Evolutionary conservation across 2,329 filamentous ascomycete species (phyloP), one percentile per base, ranked within the genome.

Genomic region (Colletotrichum agaves): DNA sequence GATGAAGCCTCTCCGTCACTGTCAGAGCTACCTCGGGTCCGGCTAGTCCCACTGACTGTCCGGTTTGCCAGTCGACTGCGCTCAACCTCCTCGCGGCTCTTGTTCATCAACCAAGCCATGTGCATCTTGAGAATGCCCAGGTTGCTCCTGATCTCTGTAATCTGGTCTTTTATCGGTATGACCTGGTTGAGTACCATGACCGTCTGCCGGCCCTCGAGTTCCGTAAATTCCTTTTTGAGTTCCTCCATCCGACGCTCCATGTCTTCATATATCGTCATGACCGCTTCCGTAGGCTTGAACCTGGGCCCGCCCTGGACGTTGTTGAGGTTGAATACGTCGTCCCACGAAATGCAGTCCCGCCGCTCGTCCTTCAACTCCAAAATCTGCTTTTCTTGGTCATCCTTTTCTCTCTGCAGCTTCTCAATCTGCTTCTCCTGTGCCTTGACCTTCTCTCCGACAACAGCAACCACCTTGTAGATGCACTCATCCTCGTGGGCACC

Each of bases 181-280:
- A 87, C 85, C 74, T 90, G 86, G 71, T 88, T 89, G 73, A 90
- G 82, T 8, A 88, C 82, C 82, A 87, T 85, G 76, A 88, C 85
- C 35, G 84, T 87, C 73, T 89, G 87, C 55, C 86, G 83, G 3
- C 84, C 85, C 73, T 90, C 87, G 56, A 88, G 80, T 65, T 89
- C 87, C 19, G 83, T 85, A 41, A 90, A 73, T 46, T 84, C 84
- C 62, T 87, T 84, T 57, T 87, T 85, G 3, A 90, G 76, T 55
- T 87, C 84, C 71, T 87, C 86, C 46, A 90, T 84, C 4, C 80
- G 61, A n/a, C 66, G 69, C 43, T 71, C 69, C 50, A 70, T 69
- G 21, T 71, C 69, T 53, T 71, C 69, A 41, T 71, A 71, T n/a
- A 71, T 70, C 27, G 59, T 69, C 69, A 71, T 71, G 19, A 71